Percentiles rank a stretch among this genome's conserved stretches.
phyloP scores from a whole-genome alignment of 1,284 basidiomycete species.

The Neolentinus lepideus region DNA sequence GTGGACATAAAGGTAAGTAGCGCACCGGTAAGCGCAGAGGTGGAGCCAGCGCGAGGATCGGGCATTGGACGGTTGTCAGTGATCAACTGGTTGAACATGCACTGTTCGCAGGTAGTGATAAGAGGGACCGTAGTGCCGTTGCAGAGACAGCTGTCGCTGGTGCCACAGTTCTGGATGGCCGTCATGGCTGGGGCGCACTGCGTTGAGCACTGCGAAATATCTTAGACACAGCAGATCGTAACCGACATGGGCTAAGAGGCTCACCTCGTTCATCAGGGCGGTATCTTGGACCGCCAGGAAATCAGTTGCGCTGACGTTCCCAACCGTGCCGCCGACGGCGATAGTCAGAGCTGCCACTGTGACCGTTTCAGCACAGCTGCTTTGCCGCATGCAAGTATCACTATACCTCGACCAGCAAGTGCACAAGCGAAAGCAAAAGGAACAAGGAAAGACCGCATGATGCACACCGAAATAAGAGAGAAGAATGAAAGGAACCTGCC shows the following conservation, averaged over 20 bases:
- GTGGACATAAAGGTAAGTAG: slow-evolving; percentile 4
- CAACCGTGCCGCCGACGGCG: slow-evolving; percentile 28
- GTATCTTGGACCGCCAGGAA: slow-evolving; percentile 41
- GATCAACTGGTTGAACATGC: slow-evolving; percentile 53
- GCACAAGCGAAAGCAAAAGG: slow-evolving; percentile 23
- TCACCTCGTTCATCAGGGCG: slow-evolving; percentile 28
- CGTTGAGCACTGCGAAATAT: slow-evolving; percentile 31
- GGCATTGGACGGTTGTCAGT: slow-evolving; percentile 35
- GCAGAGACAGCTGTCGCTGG: slow-evolving; percentile 48
- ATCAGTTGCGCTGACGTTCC: slow-evolving; percentile 32
- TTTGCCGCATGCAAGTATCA: not conserved
- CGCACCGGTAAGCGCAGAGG: slow-evolving; percentile 43
- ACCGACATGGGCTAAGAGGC: not conserved
- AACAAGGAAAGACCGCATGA: slow-evolving; percentile 22
- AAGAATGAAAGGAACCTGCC: slow-evolving; percentile 3
- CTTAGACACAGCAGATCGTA: not conserved
- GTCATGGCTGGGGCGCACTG: slow-evolving; percentile 29
- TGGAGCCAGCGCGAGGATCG: slow-evolving; percentile 49
- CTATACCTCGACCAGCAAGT: slow-evolving; percentile 49
- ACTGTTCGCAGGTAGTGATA: slow-evolving; percentile 51
- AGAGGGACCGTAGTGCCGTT: slow-evolving; percentile 25
- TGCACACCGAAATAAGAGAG: slow-evolving; percentile 5
- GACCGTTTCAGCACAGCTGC: not conserved
- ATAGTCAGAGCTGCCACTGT: slow-evolving; percentile 45
- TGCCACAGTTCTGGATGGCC: slow-evolving; percentile 25